Base-by-base conservation (phyloP, 2,329 filamentous ascomycete species). In the Aspergillus sp. region DNA sequence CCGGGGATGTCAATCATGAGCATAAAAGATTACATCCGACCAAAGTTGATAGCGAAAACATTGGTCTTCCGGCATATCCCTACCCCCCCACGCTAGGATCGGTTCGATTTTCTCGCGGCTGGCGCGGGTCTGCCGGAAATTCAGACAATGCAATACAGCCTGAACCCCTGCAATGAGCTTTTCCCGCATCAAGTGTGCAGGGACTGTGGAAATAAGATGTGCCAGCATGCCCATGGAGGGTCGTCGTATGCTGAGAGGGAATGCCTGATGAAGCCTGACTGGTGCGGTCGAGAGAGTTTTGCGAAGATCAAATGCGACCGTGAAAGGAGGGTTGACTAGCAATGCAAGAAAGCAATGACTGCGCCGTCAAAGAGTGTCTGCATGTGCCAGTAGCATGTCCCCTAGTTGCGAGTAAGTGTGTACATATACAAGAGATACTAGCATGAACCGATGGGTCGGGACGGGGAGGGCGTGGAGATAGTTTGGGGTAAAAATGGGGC, bases 31-130 rank as follows among this genome's bases (percentile, higher is more conserved):
- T 30, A 30, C n/a, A 50, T 30, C 19, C 23, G 41, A 49, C 6
- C 21, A 49, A n/a, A 9, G 21, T 13, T 13, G 21, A 17, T 17
- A 15, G 45, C 7, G 47, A 50, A 23, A 28, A 10, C 17, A 50
- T 30, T 32, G 28, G 3, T 50, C 17, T 45, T 45, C 19, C 41
- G 41, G 19, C 41, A 23, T 12, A 23, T 12, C 10, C 41, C 41
- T 21, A 6, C 15, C 39, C 9, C 47, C 47, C 47, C 47, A 50
- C 47, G 30, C 47, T 50, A 50, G 47, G 25, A 30, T 15, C 47
- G 41, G 4, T 19, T 48, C 32, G 17, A 5, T 49, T 59, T 62
- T 56, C 45, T 61, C 51, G 63, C 65, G 65, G 65, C 28, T 64
- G 63, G 54, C 52, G 65, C 65, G 65, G 63, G 57, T 53, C 49